phyloP scores from a whole-genome alignment of 495 filamentous ascomycete genomes.

The Aspergillus coremiiformis region DNA sequence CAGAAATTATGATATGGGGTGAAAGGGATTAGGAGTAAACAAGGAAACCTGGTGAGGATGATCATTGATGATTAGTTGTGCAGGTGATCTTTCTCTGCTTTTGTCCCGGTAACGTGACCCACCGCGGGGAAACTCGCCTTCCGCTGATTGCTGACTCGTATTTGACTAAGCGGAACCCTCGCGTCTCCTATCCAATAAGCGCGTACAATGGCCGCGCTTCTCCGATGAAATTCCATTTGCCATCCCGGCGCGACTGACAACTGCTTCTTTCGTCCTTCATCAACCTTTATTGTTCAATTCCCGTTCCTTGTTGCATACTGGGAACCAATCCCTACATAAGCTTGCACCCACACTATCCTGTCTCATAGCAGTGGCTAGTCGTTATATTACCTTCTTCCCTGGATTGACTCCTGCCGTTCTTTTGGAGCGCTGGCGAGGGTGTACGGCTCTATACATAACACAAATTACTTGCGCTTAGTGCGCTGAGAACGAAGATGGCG shows the following conservation, averaged over 20 bases:
- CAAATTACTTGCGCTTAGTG: slow-evolving; percentile 22
- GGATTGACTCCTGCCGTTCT: background rate
- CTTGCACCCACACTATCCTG: background rate
- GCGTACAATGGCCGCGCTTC: slow-evolving; percentile 29
- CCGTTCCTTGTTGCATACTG: background rate
- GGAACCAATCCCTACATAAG: background rate
- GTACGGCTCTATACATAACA: background rate
- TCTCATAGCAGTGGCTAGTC: background rate
- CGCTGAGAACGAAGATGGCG: slow-evolving; percentile 47
- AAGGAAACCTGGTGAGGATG: background rate
- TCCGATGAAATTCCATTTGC: slow-evolving; percentile 29
- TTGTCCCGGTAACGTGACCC: slow-evolving; percentile 41
- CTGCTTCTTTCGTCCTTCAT: slow-evolving; percentile 14
- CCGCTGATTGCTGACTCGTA: slow-evolving; percentile 30
- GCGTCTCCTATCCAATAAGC: slow-evolving; percentile 30
- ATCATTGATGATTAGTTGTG: slow-evolving; percentile 6
- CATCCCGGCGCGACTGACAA: slow-evolving; percentile 28
- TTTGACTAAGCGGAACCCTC: slow-evolving; percentile 11
- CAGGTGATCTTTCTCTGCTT: slow-evolving; percentile 23
- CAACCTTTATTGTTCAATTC: background rate
- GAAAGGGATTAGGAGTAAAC: background rate
- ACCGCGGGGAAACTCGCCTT: slow-evolving; percentile 29
- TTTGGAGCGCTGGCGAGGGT: background rate
- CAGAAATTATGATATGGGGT: background rate
- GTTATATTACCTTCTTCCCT: background rate